Evolutionary conservation across 176 grass and related monocot genomes (phyloP).

Genomic region (Tillandsia leiboldiana): DNA sequence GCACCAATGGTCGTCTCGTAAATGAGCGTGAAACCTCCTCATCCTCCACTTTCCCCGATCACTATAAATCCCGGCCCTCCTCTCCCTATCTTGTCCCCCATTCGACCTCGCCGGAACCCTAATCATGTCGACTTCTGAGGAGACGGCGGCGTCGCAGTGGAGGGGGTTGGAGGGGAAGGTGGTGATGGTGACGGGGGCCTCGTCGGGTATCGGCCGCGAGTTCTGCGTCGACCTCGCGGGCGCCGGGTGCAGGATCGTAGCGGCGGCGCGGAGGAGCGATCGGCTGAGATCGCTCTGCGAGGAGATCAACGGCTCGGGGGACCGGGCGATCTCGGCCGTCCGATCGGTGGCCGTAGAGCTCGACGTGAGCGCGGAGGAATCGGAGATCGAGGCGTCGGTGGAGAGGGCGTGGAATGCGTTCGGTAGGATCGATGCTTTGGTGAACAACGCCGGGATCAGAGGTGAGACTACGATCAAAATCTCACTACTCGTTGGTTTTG

Average conservation of each 20-base stretch:
- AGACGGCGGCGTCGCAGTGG: constrained; percentile 19
- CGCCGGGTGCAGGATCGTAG: constrained; percentile 52
- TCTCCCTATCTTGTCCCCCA: background rate
- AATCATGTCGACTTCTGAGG: background rate
- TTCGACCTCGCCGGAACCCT: background rate
- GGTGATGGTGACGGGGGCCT: constrained; percentile 82
- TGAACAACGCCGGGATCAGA: constrained; percentile 41
- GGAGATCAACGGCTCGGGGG: constrained; percentile 35
- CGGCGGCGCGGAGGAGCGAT: constrained; percentile 48
- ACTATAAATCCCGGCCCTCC: no score
- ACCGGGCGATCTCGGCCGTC: background rate
- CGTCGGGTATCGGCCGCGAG: constrained; percentile 74
- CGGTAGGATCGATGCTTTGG: constrained; percentile 32
- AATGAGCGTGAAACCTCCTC: no score
- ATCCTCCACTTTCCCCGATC: no score
- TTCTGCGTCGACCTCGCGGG: constrained; percentile 71
- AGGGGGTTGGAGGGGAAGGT: constrained; percentile 54
- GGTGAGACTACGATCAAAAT: constrained; percentile 14
- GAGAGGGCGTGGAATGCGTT: constrained; percentile 31
- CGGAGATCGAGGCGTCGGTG: constrained; percentile 25
- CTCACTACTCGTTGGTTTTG: background rate
- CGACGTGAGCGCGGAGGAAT: constrained; percentile 26
- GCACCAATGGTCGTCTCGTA: no score
- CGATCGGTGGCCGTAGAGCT: constrained; percentile 23
- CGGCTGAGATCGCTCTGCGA: constrained; percentile 76